phyloP scores from a whole-genome alignment of 2,329 filamentous ascomycete species.

The Chaetomium globosum region DNA sequence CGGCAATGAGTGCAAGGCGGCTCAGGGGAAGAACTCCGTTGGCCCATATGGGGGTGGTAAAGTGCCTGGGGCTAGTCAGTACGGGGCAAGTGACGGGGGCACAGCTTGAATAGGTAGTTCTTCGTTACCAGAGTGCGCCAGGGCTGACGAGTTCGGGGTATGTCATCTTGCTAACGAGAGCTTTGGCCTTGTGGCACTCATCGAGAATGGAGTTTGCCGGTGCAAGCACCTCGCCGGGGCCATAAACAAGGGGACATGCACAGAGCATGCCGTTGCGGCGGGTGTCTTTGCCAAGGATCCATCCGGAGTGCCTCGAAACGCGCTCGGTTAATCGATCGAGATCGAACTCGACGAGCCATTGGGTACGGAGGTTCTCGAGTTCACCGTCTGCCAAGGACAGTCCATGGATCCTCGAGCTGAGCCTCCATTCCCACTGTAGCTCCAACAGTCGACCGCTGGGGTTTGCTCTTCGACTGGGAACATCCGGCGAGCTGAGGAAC shows the following conservation, averaged over 20 bases:
- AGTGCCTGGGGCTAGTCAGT: not conserved
- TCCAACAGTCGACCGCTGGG: not conserved
- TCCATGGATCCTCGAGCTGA: not conserved
- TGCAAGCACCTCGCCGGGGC: not conserved
- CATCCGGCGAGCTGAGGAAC: not conserved
- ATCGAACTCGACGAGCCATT: conserved; percentile 15
- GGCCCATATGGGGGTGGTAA: not conserved
- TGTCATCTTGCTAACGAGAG: not conserved
- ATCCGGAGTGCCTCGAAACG: conserved; percentile 2
- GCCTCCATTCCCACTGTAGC: not conserved
- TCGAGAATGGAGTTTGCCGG: conserved; percentile 10
- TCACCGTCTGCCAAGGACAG: not conserved
- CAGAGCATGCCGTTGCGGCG: not conserved
- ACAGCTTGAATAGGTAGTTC: too few relatives aligned
- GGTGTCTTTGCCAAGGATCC: not conserved
- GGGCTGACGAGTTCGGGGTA: not conserved
- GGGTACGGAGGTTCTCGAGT: not conserved
- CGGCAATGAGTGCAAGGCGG: conserved; percentile 13
- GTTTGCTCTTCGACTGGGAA: not conserved
- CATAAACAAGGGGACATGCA: conserved; percentile 15
- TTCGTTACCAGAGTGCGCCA: conserved; percentile 17
- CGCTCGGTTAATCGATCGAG: not conserved
- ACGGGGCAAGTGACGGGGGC: not conserved
- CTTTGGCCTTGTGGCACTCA: not conserved
- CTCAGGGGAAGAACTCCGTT: conserved; percentile 1